Evolutionary conservation across 306 rosid species (phyloP).

Genomic region (Fagus crenata): DNA sequence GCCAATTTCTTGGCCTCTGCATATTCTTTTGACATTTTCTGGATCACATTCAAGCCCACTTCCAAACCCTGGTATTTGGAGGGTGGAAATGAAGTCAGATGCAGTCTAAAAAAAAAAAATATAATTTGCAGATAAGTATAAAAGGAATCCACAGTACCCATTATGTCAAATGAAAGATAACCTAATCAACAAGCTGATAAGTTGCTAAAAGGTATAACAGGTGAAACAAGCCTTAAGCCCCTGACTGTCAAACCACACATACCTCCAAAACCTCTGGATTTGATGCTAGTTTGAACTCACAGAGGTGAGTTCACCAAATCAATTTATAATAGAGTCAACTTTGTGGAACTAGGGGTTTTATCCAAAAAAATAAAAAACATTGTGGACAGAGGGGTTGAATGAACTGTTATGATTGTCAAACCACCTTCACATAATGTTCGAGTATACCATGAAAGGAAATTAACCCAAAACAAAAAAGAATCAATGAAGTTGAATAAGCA

Average conservation of each 20-base stretch:
- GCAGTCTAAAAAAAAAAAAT: slow-evolving; percentile 20
- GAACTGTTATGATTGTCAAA: neutral
- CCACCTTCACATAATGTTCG: neutral
- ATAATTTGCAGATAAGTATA: neutral
- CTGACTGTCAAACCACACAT: neutral
- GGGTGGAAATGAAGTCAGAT: slow-evolving; percentile 18
- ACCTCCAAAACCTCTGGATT: slow-evolving; percentile 6
- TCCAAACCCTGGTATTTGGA: slow-evolving; percentile 54
- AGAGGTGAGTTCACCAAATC: neutral
- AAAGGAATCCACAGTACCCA: neutral
- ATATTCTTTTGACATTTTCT: slow-evolving; percentile 70
- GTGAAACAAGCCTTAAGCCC: neutral
- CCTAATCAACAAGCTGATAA: slow-evolving; percentile 8
- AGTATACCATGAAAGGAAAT: neutral
- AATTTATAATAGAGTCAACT: neutral
- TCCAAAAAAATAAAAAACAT: too few species aligned
- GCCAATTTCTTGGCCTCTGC: slow-evolving; percentile 67
- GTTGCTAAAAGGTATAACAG: neutral
- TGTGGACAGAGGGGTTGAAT: neutral
- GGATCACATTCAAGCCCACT: slow-evolving; percentile 47
- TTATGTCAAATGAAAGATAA: neutral
- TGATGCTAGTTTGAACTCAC: neutral
- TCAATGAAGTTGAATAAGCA: neutral
- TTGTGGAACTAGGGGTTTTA: neutral
- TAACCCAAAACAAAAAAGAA: neutral